phyloP scores from a whole-genome alignment of 2,329 filamentous ascomycete species.

The Sporothrix protearum region DNA sequence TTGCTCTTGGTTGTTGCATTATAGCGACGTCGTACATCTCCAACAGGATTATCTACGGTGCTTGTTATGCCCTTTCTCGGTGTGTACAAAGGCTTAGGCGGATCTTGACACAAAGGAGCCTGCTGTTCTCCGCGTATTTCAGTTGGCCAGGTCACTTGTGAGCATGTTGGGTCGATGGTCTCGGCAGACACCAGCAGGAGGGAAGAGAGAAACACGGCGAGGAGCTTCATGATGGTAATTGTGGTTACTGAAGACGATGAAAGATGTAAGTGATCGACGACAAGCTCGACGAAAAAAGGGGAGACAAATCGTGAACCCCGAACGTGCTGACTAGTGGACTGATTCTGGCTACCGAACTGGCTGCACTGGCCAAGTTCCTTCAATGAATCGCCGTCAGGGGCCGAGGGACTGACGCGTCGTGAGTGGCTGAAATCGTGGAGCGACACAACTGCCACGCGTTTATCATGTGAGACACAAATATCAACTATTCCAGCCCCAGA shows the following conservation, averaged over 20 bases:
- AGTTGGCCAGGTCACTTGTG: not conserved
- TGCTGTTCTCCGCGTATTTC: not conserved
- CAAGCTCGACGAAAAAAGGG: not conserved
- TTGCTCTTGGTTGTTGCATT: not conserved
- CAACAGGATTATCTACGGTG: not conserved
- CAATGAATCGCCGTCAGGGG: not conserved
- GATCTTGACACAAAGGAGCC: not conserved
- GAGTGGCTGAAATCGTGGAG: too few relatives aligned
- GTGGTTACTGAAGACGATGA: not conserved
- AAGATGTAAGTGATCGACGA: not conserved
- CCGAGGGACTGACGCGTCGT: too few relatives aligned
- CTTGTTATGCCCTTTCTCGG: not conserved
- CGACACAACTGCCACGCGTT: too few relatives aligned
- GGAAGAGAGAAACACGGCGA: not conserved
- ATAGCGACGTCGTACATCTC: not conserved
- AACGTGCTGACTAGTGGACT: not conserved
- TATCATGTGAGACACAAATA: too few relatives aligned
- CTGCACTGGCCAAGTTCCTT: not conserved
- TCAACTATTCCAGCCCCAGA: not conserved
- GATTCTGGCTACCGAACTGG: not conserved
- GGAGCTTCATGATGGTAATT: not conserved
- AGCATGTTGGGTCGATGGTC: not conserved
- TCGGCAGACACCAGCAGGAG: not conserved
- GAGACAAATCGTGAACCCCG: not conserved
- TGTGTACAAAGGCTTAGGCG: not conserved